Evolutionary conservation across 1,284 basidiomycete genomes (phyloP).

Genomic region (Blastosporella zonata): DNA sequence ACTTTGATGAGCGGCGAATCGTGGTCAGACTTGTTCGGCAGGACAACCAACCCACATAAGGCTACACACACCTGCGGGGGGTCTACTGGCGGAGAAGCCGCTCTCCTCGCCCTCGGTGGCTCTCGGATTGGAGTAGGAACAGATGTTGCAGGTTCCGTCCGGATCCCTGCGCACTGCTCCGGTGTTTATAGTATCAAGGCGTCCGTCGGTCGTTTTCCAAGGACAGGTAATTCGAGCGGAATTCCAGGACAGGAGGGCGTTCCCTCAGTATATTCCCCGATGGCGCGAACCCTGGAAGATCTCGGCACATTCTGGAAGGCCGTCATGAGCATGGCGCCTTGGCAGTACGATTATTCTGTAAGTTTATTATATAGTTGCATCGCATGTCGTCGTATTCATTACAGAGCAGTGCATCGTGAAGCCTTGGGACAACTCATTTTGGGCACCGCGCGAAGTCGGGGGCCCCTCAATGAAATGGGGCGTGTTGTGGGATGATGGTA

Average conservation of each 20-base stretch:
- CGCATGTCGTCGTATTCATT: not conserved
- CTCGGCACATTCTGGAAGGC: slow-evolving; percentile 61
- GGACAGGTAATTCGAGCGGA: slow-evolving; percentile 42
- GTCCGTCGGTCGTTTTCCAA: slow-evolving; percentile 48
- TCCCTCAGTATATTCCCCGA: slow-evolving; percentile 58
- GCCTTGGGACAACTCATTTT: slow-evolving; percentile 47
- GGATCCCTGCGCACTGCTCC: slow-evolving; percentile 72
- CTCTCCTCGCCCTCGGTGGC: slow-evolving; percentile 66
- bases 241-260: slow-evolving; percentile 64
- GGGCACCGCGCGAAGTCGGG: slow-evolving; percentile 34
- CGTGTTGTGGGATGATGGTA: slow-evolving; percentile 54
- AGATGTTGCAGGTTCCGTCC: slow-evolving; percentile 70
- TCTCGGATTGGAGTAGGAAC: slow-evolving; percentile 72
- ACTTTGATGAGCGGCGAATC: slow-evolving; percentile 78
- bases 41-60: slow-evolving; percentile 65
- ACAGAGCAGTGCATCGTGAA: slow-evolving; percentile 46
- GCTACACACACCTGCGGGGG: slow-evolving; percentile 60
- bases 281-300: slow-evolving; percentile 68
- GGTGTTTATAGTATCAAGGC: slow-evolving; percentile 68
- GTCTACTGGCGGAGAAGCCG: slow-evolving; percentile 69
- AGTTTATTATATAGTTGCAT: slow-evolving; percentile 17
- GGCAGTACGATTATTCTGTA: slow-evolving; percentile 59
- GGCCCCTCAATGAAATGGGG: slow-evolving; percentile 48
- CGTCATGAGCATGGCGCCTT: slow-evolving; percentile 55
- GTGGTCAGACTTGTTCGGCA: slow-evolving; percentile 66